Base-by-base conservation (phyloP, 345 rosid species). In the Brassica rapa region DNA sequence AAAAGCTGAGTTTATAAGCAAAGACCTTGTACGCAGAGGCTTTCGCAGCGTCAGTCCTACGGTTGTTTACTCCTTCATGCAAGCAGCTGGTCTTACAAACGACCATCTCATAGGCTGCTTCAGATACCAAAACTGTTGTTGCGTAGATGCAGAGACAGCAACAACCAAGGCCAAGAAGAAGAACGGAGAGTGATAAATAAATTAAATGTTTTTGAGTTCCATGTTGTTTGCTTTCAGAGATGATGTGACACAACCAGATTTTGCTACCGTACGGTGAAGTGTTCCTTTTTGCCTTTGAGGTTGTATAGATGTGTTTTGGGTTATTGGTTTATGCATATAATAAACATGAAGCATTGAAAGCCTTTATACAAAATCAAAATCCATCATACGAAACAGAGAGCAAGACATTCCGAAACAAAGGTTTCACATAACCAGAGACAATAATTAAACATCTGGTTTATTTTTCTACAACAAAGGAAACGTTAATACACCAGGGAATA, bases 21-120 rank as follows among this genome's bases (percentile, higher is more conserved):
- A 93, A 75, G 99, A 95, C 80, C 88, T 95, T 6, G 97, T 95
- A 25, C 90, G 94, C 75, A 88, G 99, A 71, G 99, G 98, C 51
- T 95, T 93, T 76, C 96, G 98, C 39, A 83, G 96, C 0, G 96
- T 93, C 55, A 93, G 99, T 53, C 94, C 98, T 21, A 92, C 98
- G 0, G 90, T 93, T 49, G 79, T 95, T 46, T 90, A 93, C 87
- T 88, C 96, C 0, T 93, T 95, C 87, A 90, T 95, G 99, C 99
- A 93, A 85, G 94, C 80, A 15, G 88, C 82, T 0, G 99, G 99
- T 24, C 83, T 95, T 24, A 89, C 94, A 0, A 93, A 93, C 6
- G 97, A 95, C 66, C 98, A 95, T 86, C 98, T 95, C 80, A 82
- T 82, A 8, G 49, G 90, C 76, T 93, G 99, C 85, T 93, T 89